Percentiles rank a stretch among this genome's conserved stretches.
These are phyloP conservation scores for Thinopyrum elongatum DNA, from an alignment of 176 grass and related monocot species.

Conservation along the genomic window DNA sequence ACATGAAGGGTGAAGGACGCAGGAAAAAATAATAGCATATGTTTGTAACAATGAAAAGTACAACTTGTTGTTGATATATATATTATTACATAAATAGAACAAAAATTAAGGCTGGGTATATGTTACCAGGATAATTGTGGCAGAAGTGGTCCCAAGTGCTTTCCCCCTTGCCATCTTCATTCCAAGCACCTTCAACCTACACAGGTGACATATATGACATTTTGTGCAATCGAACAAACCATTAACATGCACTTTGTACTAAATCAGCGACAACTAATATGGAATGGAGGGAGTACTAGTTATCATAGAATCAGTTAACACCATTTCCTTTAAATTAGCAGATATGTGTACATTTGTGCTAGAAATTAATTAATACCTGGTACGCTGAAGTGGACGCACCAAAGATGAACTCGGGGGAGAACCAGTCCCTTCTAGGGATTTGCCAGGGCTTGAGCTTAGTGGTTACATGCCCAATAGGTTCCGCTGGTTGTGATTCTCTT, in stretches of 20 bases:
- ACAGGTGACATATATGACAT: neutral
- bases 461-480: neutral
- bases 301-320: neutral
- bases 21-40: neutral
- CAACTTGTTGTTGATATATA: neutral
- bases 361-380: neutral
- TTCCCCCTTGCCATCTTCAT: neutral
- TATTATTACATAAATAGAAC: neutral
- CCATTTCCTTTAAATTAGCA: no score
- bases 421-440: neutral
- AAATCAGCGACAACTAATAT: no score
- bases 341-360: neutral
- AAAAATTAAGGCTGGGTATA: neutral
- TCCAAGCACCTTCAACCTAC: constrained; percentile 14
- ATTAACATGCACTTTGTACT: neutral
- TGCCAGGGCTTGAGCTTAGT: neutral
- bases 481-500: neutral
- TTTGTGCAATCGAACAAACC: neutral
- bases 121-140: neutral
- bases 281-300: neutral
- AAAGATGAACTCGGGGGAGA: neutral
- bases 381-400: neutral
- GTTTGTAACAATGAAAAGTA: neutral
- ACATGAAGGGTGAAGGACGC: neutral
- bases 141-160: neutral